Evolutionary conservation across 2,329 filamentous ascomycete species (phyloP), one percentile per base, ranked within the genome.

Genomic region (Venturia nashicola): DNA sequence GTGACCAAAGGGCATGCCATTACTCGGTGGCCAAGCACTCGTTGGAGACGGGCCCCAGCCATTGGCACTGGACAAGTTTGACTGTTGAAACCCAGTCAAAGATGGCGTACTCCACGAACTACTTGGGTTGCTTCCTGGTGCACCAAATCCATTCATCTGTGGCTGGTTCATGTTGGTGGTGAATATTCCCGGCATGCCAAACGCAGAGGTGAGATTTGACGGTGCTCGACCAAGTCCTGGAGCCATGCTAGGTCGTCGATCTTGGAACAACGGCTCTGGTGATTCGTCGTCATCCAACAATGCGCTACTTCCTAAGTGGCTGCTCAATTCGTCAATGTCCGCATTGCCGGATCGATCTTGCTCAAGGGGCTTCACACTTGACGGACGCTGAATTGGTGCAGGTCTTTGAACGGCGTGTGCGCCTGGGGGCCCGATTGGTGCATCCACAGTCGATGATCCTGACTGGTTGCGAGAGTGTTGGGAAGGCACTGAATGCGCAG

Each of bases 281-380:
- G 90, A 70, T 74, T 86, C 77, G 71, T 95, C 91, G 66, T 87
- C 85, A 67, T 86, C 85, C 51, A 97, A 79, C 14, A 99, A 79
- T 14, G 92, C 94, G 69, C 91, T 92, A 74, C 93, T 97, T 14
- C 94, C 94, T 34, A 99, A 81, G 69, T 94, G 91, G 66, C 87
- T 84, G 67, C 86, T 88, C 63, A 89, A 77, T 60, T 90, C 84
- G 64, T 93, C 90, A 23, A 91, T 78, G 64, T 87, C 86, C 59
- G 67, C 72, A 51, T 72, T 73, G 65, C 73, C 71, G 23, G 78
- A 76, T 39, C 76, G 72, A 39, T 75, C 72, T 46, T 72, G 75
- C 51, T 81, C 81, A 63, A 78, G 78, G 39, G 83, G 82, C 66
- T 81, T 80, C 11, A 82, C 84, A 72, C 91, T 96, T 18, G 87